Evolutionary conservation across 768 basidiomycete species (phyloP).

Genomic region (Coprinopsis marcescibilis): DNA sequence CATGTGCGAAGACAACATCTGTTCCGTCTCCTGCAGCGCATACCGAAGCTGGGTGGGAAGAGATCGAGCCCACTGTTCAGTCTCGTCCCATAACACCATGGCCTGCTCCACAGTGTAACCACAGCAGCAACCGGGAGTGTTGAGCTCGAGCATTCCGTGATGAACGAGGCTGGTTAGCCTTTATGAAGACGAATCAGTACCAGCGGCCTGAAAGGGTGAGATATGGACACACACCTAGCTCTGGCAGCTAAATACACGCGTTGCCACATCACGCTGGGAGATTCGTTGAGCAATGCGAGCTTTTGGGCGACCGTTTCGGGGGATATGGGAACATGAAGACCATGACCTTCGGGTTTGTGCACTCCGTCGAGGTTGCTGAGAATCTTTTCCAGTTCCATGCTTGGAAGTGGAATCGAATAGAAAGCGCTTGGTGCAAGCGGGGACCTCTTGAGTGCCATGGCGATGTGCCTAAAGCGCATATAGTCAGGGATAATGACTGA

Average conservation of each 20-base stretch:
- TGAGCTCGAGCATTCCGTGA: conserved; percentile 46
- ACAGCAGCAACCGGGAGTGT: conserved; percentile 32
- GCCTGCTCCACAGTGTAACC: conserved; percentile 61
- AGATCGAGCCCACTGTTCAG: background rate
- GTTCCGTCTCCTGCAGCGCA: background rate
- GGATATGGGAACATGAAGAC: no score
- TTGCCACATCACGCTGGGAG: no score
- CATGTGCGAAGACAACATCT: background rate
- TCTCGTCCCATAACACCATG: conserved; percentile 28
- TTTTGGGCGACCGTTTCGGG: no score
- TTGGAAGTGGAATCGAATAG: no score
- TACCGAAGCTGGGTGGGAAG: background rate
- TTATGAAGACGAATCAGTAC: conserved; percentile 1
- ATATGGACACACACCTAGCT: conserved; percentile 42
- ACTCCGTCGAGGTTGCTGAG: no score
- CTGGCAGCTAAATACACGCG: conserved; percentile 39
- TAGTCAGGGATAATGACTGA: no score
- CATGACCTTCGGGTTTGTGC: no score
- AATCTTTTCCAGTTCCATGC: no score
- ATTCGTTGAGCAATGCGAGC: no score
- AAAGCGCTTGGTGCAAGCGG: background rate
- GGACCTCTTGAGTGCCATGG: background rate
- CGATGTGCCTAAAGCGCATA: background rate
- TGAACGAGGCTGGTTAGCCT: conserved; percentile 52
- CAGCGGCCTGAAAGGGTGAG: background rate